phyloP scores from a whole-genome alignment of 371 early-diverging fungal species.

The Cokeromyces recurvatus region DNA sequence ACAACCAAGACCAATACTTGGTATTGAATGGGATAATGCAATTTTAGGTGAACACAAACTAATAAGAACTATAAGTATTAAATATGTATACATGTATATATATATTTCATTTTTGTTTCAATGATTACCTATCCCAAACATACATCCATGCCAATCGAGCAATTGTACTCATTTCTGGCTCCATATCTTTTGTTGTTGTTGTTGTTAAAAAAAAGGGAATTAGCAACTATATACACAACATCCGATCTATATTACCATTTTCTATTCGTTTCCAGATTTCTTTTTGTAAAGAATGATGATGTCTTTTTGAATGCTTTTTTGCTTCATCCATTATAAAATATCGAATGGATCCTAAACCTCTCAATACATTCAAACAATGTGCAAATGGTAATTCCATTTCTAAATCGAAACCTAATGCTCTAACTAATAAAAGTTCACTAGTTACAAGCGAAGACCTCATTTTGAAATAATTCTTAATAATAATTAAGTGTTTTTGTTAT shows the following conservation, averaged over 20 bases:
- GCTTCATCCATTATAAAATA: constrained; percentile 20
- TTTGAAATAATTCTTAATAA: constrained; percentile 36
- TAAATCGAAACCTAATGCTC: constrained; percentile 42
- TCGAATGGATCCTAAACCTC: constrained; percentile 34
- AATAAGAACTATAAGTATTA: too few relatives aligned
- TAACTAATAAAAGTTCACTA: constrained; percentile 39
- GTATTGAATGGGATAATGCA: constrained; percentile 26
- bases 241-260: constrained; percentile 24
- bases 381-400: constrained; percentile 45
- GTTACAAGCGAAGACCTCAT: constrained; percentile 44
- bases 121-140: constrained; percentile 37
- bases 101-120: background rate
- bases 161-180: constrained; percentile 33
- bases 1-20: constrained; percentile 40
- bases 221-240: too few relatives aligned
- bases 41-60: constrained; percentile 42
- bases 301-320: constrained; percentile 9
- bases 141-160: constrained; percentile 41
- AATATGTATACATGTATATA: too few relatives aligned
- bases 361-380: constrained; percentile 38
- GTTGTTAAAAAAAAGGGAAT: too few relatives aligned
- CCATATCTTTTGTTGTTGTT: too few relatives aligned
- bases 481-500: background rate
- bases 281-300: constrained; percentile 20
- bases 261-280: constrained; percentile 38